phyloP scores from a whole-genome alignment of 768 basidiomycete species.

The Glaciozyma martinii region DNA sequence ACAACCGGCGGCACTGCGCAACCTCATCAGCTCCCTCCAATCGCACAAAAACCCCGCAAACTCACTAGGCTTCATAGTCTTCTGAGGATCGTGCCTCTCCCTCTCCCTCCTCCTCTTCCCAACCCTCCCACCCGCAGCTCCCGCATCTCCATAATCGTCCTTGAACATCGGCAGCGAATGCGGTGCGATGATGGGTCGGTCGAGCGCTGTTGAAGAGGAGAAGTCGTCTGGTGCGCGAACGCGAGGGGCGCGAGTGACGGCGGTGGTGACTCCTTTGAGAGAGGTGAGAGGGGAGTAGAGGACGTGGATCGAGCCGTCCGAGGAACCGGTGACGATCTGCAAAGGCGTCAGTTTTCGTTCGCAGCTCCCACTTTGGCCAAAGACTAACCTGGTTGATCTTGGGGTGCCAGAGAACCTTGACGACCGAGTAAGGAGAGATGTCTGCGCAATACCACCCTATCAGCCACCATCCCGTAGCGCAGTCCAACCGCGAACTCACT shows the following conservation, averaged over 20 bases:
- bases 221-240: constrained; percentile 11
- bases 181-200: constrained; percentile 83
- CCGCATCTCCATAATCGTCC: constrained; percentile 49
- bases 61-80: constrained; percentile 66
- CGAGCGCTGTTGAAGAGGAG: constrained; percentile 41
- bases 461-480: not conserved
- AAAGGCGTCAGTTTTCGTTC: not conserved
- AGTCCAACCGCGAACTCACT: not conserved
- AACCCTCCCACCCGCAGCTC: constrained; percentile 55
- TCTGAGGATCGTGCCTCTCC: constrained; percentile 76
- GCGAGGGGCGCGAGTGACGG: constrained; percentile 75
- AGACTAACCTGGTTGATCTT: constrained; percentile 85
- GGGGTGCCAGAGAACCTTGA: constrained; percentile 87
- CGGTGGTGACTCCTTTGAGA: constrained; percentile 80
- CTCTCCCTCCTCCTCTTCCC: constrained; percentile 81
- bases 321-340: constrained; percentile 77
- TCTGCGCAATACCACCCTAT: not conserved
- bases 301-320: constrained; percentile 78
- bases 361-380: constrained; percentile 14
- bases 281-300: constrained; percentile 88
- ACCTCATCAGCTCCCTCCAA: not conserved
- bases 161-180: constrained; percentile 87
- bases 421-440: constrained; percentile 49
- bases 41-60: not conserved
- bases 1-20: constrained; percentile 66